Base-by-base conservation (phyloP, 805 yeast species). In the Pachysolen tannophilus region DNA sequence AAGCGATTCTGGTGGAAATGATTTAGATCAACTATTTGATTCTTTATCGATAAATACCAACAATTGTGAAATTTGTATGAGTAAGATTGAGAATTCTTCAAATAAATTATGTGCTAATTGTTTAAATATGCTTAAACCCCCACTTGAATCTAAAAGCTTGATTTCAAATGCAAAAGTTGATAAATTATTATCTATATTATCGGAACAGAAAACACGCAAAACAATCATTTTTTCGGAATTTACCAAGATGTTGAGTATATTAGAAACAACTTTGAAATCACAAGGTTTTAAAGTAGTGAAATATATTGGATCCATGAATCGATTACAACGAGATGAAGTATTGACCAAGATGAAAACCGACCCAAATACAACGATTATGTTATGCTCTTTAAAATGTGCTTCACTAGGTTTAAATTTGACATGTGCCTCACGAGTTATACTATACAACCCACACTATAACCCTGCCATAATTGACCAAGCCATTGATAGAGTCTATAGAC, bases 101-200 rank as follows among this genome's bases (percentile, higher is more conserved):
- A 90, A 97, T 48, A 76, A 94, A 0, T 84, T 88, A 16, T 90
- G 97, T 55, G 77, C 86, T 0, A 69, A 76, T 2, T 73, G 73
- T 19, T 78, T 84, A 0, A 78, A 84, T 13, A 61, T 65, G 1
- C 45, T 67, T 3, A 58, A 66, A 1, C 73, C 75, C 20, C 13
- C 8, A 11, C 13, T 23, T 5, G 10, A 11, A 11, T 8, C 26
- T 11, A 5, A 5, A 23, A 8, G 26, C 13, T 23, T 14, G 8
- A 11, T 14, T 11, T 23, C 26, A 25, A 44, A 62, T 37, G 43
- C 67, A n/a, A 69, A 69, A 38, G 53, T 60, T 7, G 40, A 42
- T 21, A 48, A 49, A 20, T 37, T 69, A 5, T 31, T 64, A 17
- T 43, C 48, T 27, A 52, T 69, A 5, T 44, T 69, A 31, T 35